A percentile compares a stretch with the other conserved stretches of the same genome.
These are phyloP conservation scores for Coemansia sp. DNA, from an alignment of 192 early-diverging fungal genomes.

Conservation along the genomic window DNA sequence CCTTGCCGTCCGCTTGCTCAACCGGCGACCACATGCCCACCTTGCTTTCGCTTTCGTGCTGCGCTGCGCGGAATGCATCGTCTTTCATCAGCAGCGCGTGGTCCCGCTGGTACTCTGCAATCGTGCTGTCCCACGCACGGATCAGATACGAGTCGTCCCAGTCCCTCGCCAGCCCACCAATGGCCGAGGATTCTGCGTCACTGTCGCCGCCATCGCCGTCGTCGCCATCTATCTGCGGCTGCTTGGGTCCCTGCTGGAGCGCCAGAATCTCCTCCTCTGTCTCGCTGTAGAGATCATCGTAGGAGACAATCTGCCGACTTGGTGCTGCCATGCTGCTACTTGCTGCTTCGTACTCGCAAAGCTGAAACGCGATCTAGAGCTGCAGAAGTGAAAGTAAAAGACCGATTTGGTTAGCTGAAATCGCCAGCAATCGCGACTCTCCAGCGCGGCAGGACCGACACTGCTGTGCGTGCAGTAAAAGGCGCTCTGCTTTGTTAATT, in stretches of 20 bases:
- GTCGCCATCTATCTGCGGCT: constrained; percentile 1
- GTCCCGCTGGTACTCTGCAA: constrained; percentile 54
- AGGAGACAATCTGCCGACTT: constrained; percentile 30
- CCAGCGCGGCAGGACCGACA: too few species aligned
- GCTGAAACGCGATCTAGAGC: too few species aligned
- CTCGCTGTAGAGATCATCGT: constrained; percentile 34
- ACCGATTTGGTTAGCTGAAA: too few species aligned
- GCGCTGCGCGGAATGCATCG: constrained; percentile 13
- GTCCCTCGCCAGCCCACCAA: neutral
- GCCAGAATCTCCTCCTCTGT: constrained; percentile 4
- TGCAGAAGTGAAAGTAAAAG: too few species aligned
- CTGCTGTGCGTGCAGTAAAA: too few species aligned
- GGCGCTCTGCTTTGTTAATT: too few species aligned
- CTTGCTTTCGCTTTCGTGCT: constrained; percentile 18
- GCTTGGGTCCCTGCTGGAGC: neutral
- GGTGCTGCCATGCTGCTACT: constrained; percentile 4
- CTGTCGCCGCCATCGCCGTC: constrained; percentile 2
- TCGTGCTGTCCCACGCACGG: constrained; percentile 59
- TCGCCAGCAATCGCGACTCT: too few species aligned
- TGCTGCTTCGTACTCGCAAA: too few species aligned
- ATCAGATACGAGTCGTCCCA: constrained; percentile 66
- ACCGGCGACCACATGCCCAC: constrained; percentile 17
- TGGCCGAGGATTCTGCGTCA: neutral
- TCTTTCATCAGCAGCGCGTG: constrained; percentile 27
- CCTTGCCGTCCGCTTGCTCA: constrained; percentile 4